Percentiles rank a stretch among this genome's conserved stretches.
Evolutionary conservation across 2,329 filamentous ascomycete species (phyloP).

Genomic region (Hypoxylon sp.): DNA sequence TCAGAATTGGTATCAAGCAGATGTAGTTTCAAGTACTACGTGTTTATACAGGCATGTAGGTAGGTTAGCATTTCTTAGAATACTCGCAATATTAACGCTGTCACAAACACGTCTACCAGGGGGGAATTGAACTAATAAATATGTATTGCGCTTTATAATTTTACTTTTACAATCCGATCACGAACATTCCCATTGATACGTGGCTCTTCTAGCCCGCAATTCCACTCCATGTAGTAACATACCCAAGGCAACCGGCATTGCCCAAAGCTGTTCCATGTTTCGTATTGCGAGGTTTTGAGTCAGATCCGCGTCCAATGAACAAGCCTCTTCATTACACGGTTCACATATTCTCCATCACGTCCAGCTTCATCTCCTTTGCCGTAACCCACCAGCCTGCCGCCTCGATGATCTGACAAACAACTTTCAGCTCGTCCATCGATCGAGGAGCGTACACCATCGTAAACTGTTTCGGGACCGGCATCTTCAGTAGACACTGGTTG

Average conservation of each 20-base stretch:
- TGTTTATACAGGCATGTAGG: not conserved
- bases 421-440: constrained; percentile 73
- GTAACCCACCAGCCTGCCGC: constrained; percentile 79
- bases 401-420: constrained; percentile 78
- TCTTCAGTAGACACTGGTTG: constrained; percentile 71
- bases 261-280: not conserved
- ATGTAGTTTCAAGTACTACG: not conserved
- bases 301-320: not conserved
- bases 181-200: not conserved
- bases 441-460: constrained; percentile 87
- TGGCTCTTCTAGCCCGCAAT: not conserved
- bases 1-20: constrained; percentile 1
- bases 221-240: not conserved
- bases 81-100: not conserved
- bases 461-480: constrained; percentile 81
- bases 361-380: constrained; percentile 61
- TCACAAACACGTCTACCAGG: not conserved
- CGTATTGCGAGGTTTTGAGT: not conserved
- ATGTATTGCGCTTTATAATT: constrained; percentile 8
- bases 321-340: not conserved
- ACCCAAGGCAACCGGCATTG: not conserved
- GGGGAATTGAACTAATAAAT: not conserved
- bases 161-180: constrained; percentile 1
- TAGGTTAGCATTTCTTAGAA: not conserved
- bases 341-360: constrained; percentile 23